Evolutionary conservation across 1,139 yeast species (phyloP), one percentile per base, ranked within the genome.

Genomic region (Tardiomyces depauwii): DNA sequence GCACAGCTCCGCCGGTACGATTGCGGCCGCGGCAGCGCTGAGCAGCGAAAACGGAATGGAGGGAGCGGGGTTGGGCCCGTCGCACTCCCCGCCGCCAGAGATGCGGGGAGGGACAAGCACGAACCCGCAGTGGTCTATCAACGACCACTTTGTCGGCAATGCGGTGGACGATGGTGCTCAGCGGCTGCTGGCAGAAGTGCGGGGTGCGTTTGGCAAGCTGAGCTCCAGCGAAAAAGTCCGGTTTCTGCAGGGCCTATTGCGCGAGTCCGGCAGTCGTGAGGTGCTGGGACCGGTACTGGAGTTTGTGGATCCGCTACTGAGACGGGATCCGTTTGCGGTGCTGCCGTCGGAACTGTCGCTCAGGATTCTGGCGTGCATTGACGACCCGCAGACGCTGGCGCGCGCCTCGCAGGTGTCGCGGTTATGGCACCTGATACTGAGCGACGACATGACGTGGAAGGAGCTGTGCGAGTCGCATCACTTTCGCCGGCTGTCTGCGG

Each of bases 271-370:
- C 7, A 11, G 59, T 25, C 57, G 61, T 84, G 85, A 59, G 18
- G 66, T 62, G 32, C 68, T 91, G 27, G 82, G 94, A 13, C 78
- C 78, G 48, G 74, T 88, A 5, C 76, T 86, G 6, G 82, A 81
- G 55, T 93, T 83, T 59, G 83, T 91, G 14, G 76, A 82, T 23
- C 76, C 81, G 32, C 67, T 87, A 61, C 80, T 91, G 48, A 79
- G 86, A 54, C 82, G 86, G 49, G 98, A 91, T 64, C 94, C 91
- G 56, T 81, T 91, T 49, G 73, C 81, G 39, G 78, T 85, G 13
- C 71, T 91, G 44, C 98, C 98, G 2, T 41, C 77, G 54, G 98
- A 91, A 61, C 68, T 91, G 39, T 78, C 95, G 1, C 73, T 89
- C 47, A 84, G 87, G 57, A 83, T 91, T 42, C 68, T 91, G 44